phyloP scores from a whole-genome alignment of 352 stramenopile genomes.

The Phytophthora macrochlamydospora region DNA sequence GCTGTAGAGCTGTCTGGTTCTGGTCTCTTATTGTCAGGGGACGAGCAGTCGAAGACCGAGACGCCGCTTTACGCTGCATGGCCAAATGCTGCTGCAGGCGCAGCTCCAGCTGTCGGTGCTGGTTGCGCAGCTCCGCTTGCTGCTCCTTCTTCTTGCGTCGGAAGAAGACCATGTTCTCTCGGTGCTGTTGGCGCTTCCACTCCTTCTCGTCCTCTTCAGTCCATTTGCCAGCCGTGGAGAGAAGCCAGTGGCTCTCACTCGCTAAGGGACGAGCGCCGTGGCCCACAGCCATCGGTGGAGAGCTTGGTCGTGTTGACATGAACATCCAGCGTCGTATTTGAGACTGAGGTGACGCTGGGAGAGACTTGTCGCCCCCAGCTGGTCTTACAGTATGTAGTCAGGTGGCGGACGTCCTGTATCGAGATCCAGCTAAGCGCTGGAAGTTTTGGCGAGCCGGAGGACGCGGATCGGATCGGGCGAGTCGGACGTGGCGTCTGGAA shows the following conservation, averaged over 20 bases:
- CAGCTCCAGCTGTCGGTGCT: constrained; percentile 43
- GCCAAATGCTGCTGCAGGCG: constrained; percentile 40
- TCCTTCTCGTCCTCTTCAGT: constrained; percentile 55
- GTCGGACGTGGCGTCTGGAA: not conserved
- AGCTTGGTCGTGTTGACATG: constrained; percentile 16
- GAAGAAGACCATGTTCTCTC: constrained; percentile 61
- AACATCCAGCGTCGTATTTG: not conserved
- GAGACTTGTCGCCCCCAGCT: not conserved
- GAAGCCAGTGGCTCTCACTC: constrained; percentile 49
- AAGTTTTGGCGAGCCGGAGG: not conserved
- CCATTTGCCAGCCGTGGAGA: constrained; percentile 48
- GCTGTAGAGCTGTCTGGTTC: constrained; percentile 19
- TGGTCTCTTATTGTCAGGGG: constrained; percentile 1
- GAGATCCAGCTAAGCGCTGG: not conserved
- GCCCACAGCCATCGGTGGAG: constrained; percentile 22
- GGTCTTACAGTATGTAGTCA: not conserved
- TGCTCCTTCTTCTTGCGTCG: constrained; percentile 56
- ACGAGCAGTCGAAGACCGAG: constrained; percentile 16
- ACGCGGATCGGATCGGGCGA: not conserved
- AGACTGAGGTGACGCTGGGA: not conserved
- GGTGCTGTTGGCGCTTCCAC: constrained; percentile 55
- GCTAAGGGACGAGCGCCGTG: constrained; percentile 30
- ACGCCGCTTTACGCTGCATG: constrained; percentile 35
- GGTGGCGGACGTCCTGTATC: not conserved
- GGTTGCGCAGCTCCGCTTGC: constrained; percentile 40